Percentiles rank a stretch among this genome's conserved stretches.
phyloP scores from a whole-genome alignment of 148 eudicot genomes.

The Pharnaceum exiguum region DNA sequence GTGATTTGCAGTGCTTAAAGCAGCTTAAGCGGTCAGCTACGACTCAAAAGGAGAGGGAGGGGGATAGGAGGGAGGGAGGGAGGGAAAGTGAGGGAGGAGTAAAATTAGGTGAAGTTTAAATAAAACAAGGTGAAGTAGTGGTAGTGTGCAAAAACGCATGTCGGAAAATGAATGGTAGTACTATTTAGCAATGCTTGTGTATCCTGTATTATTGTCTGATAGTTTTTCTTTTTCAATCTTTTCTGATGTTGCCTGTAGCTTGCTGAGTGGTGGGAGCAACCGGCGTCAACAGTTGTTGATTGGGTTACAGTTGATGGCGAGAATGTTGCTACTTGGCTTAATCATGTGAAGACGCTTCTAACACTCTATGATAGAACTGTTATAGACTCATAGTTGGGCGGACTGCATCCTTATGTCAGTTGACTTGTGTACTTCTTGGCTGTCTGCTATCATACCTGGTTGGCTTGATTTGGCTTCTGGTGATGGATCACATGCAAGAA shows the following conservation, averaged over 20 bases:
- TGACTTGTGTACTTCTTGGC: too few species aligned
- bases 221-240: not conserved
- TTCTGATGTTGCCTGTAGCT: slow-evolving; percentile 47
- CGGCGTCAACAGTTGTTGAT: slow-evolving; percentile 89
- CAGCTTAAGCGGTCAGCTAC: too few species aligned
- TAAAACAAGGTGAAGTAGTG: too few species aligned
- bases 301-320: slow-evolving; percentile 95
- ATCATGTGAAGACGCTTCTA: slow-evolving; percentile 86
- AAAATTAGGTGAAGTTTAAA: too few species aligned
- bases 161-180: too few species aligned
- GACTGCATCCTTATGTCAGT: too few species aligned
- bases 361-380: slow-evolving; percentile 69
- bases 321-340: slow-evolving; percentile 87
- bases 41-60: too few species aligned
- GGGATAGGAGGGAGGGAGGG: too few species aligned
- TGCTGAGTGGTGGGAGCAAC: slow-evolving; percentile 99
- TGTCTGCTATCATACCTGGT: not conserved
- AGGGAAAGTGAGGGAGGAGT: too few species aligned
- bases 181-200: not conserved
- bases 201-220: not conserved
- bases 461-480: slow-evolving; percentile 3
- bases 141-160: too few species aligned
- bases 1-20: too few species aligned
- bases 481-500: not conserved
- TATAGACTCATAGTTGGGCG: too few species aligned